Evolutionary conservation across 1,284 basidiomycete species (phyloP).

Genomic region (Xerocomus minutiporus): DNA sequence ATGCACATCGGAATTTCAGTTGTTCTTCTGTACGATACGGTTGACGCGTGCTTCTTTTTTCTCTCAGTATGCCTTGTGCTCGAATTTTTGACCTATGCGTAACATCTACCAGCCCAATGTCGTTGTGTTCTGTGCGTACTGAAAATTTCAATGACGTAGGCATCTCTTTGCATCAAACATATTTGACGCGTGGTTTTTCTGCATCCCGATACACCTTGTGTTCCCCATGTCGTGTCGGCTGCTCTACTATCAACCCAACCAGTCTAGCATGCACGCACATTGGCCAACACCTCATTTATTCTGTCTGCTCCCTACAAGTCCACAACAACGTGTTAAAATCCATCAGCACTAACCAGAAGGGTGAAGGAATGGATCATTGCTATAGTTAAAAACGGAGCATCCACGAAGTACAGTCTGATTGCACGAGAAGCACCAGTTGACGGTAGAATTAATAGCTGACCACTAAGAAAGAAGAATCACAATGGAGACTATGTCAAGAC

Average conservation of each 20-base stretch:
- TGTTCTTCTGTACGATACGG: neutral
- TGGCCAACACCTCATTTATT: too few species aligned
- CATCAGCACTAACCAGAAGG: constrained; percentile 22
- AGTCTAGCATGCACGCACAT: neutral
- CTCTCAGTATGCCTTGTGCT: too few species aligned
- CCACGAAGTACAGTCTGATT: constrained; percentile 33
- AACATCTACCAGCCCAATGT: neutral
- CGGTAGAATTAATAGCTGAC: constrained; percentile 28
- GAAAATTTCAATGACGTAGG: neutral
- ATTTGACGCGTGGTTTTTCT: neutral
- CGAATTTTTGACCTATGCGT: too few species aligned
- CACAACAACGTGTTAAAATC: too few species aligned
- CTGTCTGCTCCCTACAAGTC: too few species aligned
- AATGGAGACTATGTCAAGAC: constrained; percentile 20
- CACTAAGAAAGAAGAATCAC: constrained; percentile 16
- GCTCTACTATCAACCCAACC: neutral
- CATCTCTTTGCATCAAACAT: neutral
- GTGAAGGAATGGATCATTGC: constrained; percentile 30
- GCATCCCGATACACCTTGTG: neutral
- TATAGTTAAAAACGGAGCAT: constrained; percentile 34
- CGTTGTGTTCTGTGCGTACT: neutral
- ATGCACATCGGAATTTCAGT: neutral
- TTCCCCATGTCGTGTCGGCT: neutral
- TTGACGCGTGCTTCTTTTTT: neutral
- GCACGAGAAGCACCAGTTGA: constrained; percentile 33